phyloP scores from a whole-genome alignment of 2,329 filamentous ascomycete genomes.

The Nannizziopsis arthrosporioides region DNA sequence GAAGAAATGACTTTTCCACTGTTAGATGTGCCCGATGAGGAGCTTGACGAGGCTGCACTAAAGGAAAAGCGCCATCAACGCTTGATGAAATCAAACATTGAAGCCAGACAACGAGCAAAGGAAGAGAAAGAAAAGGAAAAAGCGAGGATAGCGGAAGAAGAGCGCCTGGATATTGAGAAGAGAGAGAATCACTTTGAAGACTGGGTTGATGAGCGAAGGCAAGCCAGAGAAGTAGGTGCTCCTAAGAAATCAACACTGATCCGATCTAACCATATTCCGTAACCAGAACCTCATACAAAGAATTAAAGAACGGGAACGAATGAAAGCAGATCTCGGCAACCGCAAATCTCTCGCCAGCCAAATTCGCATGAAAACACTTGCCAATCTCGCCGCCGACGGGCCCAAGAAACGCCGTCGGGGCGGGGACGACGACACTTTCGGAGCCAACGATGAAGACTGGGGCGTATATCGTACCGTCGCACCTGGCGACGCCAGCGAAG shows the following conservation, averaged over 20 bases:
- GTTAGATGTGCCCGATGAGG: conserved; percentile 77
- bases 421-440: conserved; percentile 91
- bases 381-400: conserved; percentile 83
- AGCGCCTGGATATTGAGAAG: conserved; percentile 69
- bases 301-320: conserved; percentile 85
- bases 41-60: conserved; percentile 79
- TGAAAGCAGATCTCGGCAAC: conserved; percentile 90
- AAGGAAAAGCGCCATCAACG: conserved; percentile 90
- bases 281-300: conserved; percentile 55
- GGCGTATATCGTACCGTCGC: conserved; percentile 90
- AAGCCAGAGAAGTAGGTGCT: conserved; percentile 47
- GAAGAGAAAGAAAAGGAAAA: conserved; percentile 91
- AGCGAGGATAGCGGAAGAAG: conserved; percentile 68
- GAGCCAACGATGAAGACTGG: conserved; percentile 96
- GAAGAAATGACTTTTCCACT: conserved; percentile 74
- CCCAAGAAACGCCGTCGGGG: conserved; percentile 73
- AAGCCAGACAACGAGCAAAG: conserved; percentile 85
- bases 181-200: conserved; percentile 71
- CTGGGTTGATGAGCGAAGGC: conserved; percentile 75
- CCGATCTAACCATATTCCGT: conserved; percentile 12
- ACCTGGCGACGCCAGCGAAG: conserved; percentile 60
- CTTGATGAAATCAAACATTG: conserved; percentile 86
- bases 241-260: neutral
- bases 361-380: conserved; percentile 96
- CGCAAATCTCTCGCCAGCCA: conserved; percentile 92